These are phyloP conservation scores for Globisporangium acanthophoron DNA, from an alignment of 352 stramenopile species.

Conservation along the genomic window DNA sequence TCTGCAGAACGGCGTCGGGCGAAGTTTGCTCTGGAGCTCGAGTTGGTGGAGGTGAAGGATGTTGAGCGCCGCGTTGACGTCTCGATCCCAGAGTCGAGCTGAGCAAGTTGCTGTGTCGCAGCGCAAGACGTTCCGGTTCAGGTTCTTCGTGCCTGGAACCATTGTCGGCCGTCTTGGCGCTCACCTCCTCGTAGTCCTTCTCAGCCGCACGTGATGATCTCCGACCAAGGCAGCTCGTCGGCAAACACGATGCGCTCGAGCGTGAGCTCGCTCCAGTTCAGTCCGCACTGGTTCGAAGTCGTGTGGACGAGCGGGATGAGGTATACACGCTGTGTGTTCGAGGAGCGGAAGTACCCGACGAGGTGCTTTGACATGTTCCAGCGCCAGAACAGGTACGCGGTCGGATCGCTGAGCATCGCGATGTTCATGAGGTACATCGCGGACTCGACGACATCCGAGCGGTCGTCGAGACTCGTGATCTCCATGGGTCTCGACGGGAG, in stretches of 20 bases:
- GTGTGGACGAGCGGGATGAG: neutral
- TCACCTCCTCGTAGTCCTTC: slow-evolving; percentile 97
- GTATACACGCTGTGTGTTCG: slow-evolving; percentile 4
- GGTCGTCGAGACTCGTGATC: slow-evolving; percentile 4
- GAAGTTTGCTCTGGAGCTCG: too few relatives aligned
- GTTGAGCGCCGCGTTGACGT: too few relatives aligned
- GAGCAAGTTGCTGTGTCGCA: too few relatives aligned
- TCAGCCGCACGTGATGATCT: slow-evolving; percentile 9
- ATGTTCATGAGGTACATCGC: slow-evolving; percentile 12
- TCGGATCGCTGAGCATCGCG: slow-evolving; percentile 11
- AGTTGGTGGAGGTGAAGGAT: too few relatives aligned
- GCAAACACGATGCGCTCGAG: slow-evolving; percentile 1
- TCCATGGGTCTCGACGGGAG: neutral
- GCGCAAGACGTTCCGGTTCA: neutral
- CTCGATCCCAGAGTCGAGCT: too few relatives aligned
- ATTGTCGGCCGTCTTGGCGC: slow-evolving; percentile 93
- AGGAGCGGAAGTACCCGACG: slow-evolving; percentile 9
- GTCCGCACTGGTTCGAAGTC: neutral
- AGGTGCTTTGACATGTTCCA: neutral
- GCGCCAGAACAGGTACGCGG: neutral
- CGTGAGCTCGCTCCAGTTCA: slow-evolving; percentile 5
- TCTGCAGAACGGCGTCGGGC: too few relatives aligned
- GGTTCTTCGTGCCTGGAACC: neutral
- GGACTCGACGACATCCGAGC: neutral
- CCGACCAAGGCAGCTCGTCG: neutral